Base-by-base conservation (phyloP, 371 early-diverging fungal genomes). In the Fennellomyces sp. region DNA sequence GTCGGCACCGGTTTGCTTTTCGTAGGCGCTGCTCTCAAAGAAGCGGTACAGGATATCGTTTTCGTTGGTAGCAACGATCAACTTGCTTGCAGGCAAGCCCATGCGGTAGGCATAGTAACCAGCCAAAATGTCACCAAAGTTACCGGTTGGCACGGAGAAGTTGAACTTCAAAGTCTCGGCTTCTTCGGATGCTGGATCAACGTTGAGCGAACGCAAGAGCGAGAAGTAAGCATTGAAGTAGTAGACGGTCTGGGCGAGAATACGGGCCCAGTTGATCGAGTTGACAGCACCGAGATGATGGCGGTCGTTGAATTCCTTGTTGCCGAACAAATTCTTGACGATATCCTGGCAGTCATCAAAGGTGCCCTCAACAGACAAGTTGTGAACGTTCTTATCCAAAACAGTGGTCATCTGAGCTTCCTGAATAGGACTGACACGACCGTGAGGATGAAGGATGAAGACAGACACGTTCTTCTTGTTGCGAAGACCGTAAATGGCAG, bases 241-340 rank as follows among this genome's bases (percentile, higher is more conserved):
- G 80, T 98, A 98, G 23, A 88, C 86, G 41, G 89, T 97, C 76
- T 98, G 97, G 8, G 94, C 96, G 50, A 98, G 81, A 56, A 98
- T 97, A 57, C 98, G 88, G 3, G 97, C 97, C 96, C 96, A 96
- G 83, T 98, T 98, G 84, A 98, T 97, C n/a, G 97, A 96, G 79
- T 98, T 98, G 74, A 98, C 88, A 28, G 97, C 98, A 52, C 94
- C 97, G 42, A 98, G 85, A 51, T 90, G 83, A 71, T 93, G 87
- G 50, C 86, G 77, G 47, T 68, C 63, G 53, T 88, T 88, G 78
- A 97, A 96, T 15, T 78, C 85, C 27, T 73, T 72, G 68, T 95
- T 91, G 30, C 85, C 85, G 71, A 98, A 97, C 64, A 94, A 75
- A 33, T 78, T 84, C 84, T 98, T 98, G 66, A 98, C 93, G 45